Base-by-base conservation (phyloP, 345 rosid species). In the Atalantia buxifolia region DNA sequence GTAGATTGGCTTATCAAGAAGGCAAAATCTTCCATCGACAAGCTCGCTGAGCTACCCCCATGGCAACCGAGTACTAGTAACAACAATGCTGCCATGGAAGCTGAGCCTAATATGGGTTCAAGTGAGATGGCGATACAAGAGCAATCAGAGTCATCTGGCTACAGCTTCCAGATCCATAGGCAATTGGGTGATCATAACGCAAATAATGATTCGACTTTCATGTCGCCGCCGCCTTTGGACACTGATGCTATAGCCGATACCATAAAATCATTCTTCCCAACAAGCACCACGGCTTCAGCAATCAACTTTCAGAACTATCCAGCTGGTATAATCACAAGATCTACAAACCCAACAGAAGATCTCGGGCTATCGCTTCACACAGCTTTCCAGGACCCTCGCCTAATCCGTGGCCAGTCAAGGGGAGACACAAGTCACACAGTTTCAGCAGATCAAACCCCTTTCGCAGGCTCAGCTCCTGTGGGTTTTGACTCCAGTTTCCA, bases 1-100 rank as follows among this genome's bases (percentile, higher is more conserved):
- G 94, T 93, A 9, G 98, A 93, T 61, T 93, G 98, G 98, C 92
- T 93, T 66, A 93, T 93, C 75, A 88, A 84, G 79, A 91, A 93
- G 78, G 98, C 98, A 0, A 91, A 90, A 78, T 69, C 93, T 4
- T 84, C 95, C 40, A 93, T 93, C 28, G 98, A 93, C 82, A 87
- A 89, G 82, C 93, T 93, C 35, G 86, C 88, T 28, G 84, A 81
- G 86, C 80, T 87, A 22, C 92, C 91, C 0, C 88, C 88, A 9
- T 82, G 84, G 80, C 76, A 77, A 2, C 86, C 85, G 7, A 80
- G 50, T 78, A 65, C 33, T 2, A 65, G 36, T 2, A 48, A 53
- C 9, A 12, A 4, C 9, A 12, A 4, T 70, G 66, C 63, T 21
- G 36, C 31, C 48, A 48, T 74, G 73, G 82, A 75, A 27, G 42